Percentiles rank a stretch among this genome's conserved stretches.
phyloP scores from a whole-genome alignment of 2,329 filamentous ascomycete genomes.

The Pyricularia sp. region DNA sequence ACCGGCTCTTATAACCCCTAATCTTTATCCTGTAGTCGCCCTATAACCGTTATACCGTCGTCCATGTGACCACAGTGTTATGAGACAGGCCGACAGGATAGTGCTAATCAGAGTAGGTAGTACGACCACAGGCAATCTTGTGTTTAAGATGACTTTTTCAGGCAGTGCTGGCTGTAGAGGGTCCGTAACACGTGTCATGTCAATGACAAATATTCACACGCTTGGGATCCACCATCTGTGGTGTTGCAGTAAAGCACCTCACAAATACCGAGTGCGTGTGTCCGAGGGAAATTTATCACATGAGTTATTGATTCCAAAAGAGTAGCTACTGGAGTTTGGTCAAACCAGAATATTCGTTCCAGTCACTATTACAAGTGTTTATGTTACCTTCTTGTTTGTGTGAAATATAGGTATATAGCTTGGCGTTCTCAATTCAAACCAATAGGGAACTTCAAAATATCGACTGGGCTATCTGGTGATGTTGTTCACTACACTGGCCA shows the following conservation, averaged over 20 bases:
- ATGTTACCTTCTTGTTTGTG: too few species aligned
- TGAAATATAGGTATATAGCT: too few species aligned
- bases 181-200: not conserved
- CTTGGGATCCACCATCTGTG: not conserved
- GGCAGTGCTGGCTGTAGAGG: not conserved
- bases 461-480: conserved; percentile 29
- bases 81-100: not conserved
- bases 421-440: too few species aligned
- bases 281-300: too few species aligned
- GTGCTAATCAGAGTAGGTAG: not conserved
- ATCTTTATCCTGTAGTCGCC: not conserved
- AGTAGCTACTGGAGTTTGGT: too few species aligned
- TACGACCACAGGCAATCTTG: not conserved
- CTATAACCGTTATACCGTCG: too few species aligned
- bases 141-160: not conserved
- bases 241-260: not conserved
- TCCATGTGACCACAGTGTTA: too few species aligned
- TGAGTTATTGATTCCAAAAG: too few species aligned
- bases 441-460: not conserved
- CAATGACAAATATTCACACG: not conserved
- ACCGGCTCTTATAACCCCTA: too few species aligned
- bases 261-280: too few species aligned
- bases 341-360: too few species aligned
- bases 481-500: conserved; percentile 65
- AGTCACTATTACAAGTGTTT: too few species aligned